A percentile compares a stretch with the other conserved stretches of the same genome.
phyloP scores from a whole-genome alignment of 1,284 basidiomycete genomes.

The Boletellus sp. region DNA sequence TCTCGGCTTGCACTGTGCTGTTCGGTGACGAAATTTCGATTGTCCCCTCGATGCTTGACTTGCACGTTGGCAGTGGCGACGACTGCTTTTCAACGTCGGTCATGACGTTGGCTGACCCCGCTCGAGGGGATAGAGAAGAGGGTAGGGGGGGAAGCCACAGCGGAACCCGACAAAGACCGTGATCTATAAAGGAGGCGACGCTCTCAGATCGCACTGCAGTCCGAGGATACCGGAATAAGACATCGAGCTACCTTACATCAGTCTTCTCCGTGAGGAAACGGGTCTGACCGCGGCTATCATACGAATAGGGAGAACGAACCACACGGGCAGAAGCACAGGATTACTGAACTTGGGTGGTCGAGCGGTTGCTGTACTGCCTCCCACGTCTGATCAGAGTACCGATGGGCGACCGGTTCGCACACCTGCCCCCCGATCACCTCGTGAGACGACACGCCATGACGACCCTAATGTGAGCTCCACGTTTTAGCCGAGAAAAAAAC shows the following conservation, averaged over 20 bases:
- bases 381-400: too few relatives aligned
- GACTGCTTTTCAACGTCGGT: constrained; percentile 29
- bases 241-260: constrained; percentile 15
- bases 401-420: too few relatives aligned
- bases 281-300: constrained; percentile 11
- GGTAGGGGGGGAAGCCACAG: constrained; percentile 13
- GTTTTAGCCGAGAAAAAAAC: too few relatives aligned
- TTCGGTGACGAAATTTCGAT: constrained; percentile 18
- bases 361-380: constrained; percentile 1
- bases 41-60: constrained; percentile 24
- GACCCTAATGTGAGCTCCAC: too few relatives aligned
- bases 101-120: constrained; percentile 19
- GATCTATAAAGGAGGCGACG: constrained; percentile 29
- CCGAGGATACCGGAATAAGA: constrained; percentile 28
- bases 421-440: too few relatives aligned
- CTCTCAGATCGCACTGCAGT: constrained; percentile 25
- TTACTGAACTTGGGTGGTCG: background rate
- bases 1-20: constrained; percentile 25
- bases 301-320: constrained; percentile 8
- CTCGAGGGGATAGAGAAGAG: constrained; percentile 7
- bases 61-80: constrained; percentile 15
- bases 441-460: too few relatives aligned
- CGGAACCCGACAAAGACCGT: constrained; percentile 1
- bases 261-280: constrained; percentile 2
- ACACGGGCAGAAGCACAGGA: constrained; percentile 4